phyloP scores from a whole-genome alignment of 371 early-diverging fungal genomes.

The Mortierella sp. region DNA sequence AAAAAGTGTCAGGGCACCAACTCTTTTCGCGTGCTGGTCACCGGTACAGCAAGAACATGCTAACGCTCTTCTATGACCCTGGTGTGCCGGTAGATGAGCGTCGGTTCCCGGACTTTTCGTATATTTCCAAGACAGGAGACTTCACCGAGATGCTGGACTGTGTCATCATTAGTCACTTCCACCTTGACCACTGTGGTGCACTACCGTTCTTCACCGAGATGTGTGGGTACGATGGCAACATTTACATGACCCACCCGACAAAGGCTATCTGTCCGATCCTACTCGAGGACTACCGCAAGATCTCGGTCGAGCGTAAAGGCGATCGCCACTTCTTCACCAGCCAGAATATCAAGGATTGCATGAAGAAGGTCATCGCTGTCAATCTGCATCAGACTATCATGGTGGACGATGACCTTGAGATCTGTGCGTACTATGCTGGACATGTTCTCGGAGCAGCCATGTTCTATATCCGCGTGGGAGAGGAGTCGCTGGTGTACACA shows the following conservation, averaged over 20 bases:
- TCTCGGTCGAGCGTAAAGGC: constrained; percentile 86
- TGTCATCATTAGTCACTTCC: constrained; percentile 96
- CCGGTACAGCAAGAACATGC: not conserved
- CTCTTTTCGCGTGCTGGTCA: not conserved
- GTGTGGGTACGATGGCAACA: constrained; percentile 94
- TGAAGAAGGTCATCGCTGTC: constrained; percentile 92
- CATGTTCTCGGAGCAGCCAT: constrained; percentile 99
- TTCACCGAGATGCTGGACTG: constrained; percentile 91
- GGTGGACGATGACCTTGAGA: constrained; percentile 85
- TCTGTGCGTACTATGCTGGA: constrained; percentile 96
- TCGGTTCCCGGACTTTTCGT: constrained; percentile 98
- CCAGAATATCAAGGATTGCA: constrained; percentile 86
- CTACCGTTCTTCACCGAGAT: constrained; percentile 96
- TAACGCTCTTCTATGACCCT: not conserved
- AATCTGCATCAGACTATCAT: constrained; percentile 89
- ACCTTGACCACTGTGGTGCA: constrained; percentile 98
- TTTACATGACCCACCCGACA: constrained; percentile 98
- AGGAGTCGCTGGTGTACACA: constrained; percentile 93
- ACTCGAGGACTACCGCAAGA: constrained; percentile 93
- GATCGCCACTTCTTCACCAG: constrained; percentile 90
- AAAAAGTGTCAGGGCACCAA: no score
- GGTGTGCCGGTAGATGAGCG: constrained; percentile 67
- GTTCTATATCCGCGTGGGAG: constrained; percentile 87
- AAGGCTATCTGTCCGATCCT: constrained; percentile 94
- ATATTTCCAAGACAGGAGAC: constrained; percentile 86